Percentiles rank a stretch among this genome's conserved stretches.
Conservation (phyloP, 345 rosid genomes). For the Gossypium australe region DNA sequence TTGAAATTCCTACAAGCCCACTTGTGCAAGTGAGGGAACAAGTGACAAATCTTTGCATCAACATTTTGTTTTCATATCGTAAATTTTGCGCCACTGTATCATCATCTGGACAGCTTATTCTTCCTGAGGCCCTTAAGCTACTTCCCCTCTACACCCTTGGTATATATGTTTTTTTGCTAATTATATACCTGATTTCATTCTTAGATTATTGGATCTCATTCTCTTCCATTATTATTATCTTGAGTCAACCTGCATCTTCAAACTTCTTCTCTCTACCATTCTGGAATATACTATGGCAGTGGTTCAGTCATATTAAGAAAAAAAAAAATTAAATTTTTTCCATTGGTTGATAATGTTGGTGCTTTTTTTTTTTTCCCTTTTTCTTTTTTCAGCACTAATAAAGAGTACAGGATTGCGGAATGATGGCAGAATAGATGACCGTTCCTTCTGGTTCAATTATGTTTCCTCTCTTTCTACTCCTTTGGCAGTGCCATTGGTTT, state of each 20-base stretch:
- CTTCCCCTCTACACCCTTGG: slow-evolving; percentile 88
- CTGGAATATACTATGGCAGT: not conserved
- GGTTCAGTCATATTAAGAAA: not conserved
- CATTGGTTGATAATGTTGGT: not conserved
- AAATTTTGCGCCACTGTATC: slow-evolving; percentile 93
- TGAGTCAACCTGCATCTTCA: not conserved
- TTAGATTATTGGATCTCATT: not conserved
- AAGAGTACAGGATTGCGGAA: slow-evolving; percentile 68
- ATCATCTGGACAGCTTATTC: slow-evolving; percentile 89
- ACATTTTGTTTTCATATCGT: slow-evolving; percentile 70
- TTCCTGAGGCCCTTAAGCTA: slow-evolving; percentile 97
- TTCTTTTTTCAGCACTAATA: slow-evolving; percentile 55
- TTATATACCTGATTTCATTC: not conserved
- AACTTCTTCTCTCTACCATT: not conserved
- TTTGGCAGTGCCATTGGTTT: slow-evolving; percentile 67
- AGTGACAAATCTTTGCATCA: slow-evolving; percentile 65
- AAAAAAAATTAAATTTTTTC: not conserved
- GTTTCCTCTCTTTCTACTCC: slow-evolving; percentile 72
- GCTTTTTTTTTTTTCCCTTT: not conserved
- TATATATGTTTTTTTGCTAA: slow-evolving; percentile 22
- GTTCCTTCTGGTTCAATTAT: slow-evolving; percentile 75
- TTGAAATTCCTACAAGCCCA: slow-evolving; percentile 62
- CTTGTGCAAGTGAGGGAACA: slow-evolving; percentile 63
- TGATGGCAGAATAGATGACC: slow-evolving; percentile 87
- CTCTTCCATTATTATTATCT: not conserved